These are phyloP conservation scores for Magnolia changhungtana DNA, from an alignment of 164 flowering plant species.

Conservation along the genomic window DNA sequence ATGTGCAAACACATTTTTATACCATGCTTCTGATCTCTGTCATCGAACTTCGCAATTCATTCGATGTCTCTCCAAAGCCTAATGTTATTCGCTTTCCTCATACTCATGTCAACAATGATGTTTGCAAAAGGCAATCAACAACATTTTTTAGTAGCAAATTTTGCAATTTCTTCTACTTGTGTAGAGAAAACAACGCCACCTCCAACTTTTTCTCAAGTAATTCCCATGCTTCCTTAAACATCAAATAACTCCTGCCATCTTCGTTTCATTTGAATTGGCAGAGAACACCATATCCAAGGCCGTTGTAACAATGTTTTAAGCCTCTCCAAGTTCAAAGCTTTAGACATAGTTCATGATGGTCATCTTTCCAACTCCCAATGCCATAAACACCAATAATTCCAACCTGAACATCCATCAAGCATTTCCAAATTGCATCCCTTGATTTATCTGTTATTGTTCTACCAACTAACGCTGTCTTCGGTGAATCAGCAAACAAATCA, in stretches of 20 bases:
- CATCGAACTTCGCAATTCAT: slow-evolving; percentile 3
- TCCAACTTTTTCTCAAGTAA: slow-evolving; percentile 9
- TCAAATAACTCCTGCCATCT: slow-evolving; percentile 4
- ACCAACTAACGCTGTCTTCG: not conserved
- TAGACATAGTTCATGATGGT: not conserved
- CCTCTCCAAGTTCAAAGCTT: not conserved
- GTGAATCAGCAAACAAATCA: not conserved
- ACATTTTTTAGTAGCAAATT: slow-evolving; percentile 7
- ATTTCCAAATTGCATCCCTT: not conserved
- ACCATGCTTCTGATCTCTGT: slow-evolving; percentile 1
- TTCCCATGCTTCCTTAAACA: slow-evolving; percentile 12
- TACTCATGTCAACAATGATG: slow-evolving; percentile 9
- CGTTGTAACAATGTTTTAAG: not conserved
- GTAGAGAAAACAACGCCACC: not conserved
- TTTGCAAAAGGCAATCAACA: slow-evolving; percentile 12
- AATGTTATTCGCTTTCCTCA: slow-evolving; percentile 1
- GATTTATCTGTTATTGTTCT: not conserved
- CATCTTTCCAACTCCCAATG: not conserved
- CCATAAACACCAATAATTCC: slow-evolving; percentile 2
- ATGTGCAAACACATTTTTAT: slow-evolving; percentile 4
- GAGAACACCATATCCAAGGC: not conserved
- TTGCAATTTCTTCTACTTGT: slow-evolving; percentile 6
- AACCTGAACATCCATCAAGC: not conserved
- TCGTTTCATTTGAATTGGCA: slow-evolving; percentile 5
- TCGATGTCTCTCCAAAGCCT: slow-evolving; percentile 8